phyloP scores from a whole-genome alignment of 805 yeast species.

The Candida nonsorbophila region DNA sequence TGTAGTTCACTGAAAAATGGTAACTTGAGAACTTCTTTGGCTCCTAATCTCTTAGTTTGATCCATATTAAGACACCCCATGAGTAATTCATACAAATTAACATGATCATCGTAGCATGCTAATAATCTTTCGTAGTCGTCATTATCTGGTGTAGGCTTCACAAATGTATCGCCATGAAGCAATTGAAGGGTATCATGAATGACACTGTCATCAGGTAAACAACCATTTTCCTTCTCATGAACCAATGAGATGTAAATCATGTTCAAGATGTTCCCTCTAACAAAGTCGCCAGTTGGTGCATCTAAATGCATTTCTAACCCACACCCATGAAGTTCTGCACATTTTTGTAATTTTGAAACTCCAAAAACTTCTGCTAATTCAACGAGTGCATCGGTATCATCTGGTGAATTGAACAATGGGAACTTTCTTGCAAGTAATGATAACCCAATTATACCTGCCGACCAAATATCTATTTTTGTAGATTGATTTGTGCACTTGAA shows the following conservation, averaged over 20 bases:
- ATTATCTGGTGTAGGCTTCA: constrained; percentile 13
- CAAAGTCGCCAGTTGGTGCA: constrained; percentile 9
- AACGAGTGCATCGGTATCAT: constrained; percentile 85
- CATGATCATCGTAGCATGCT: constrained; percentile 33
- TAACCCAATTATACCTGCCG: constrained; percentile 83
- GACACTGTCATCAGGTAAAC: constrained; percentile 69
- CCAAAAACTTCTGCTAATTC: constrained; percentile 86
- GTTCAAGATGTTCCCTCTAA: constrained; percentile 28
- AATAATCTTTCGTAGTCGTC: constrained; percentile 10
- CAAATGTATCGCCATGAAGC: constrained; percentile 35
- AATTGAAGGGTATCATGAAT: constrained; percentile 57
- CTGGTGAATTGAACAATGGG: constrained; percentile 91
- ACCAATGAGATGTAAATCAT: constrained; percentile 21
- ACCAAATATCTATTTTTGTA: constrained; percentile 83
- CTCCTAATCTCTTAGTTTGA: constrained; percentile 51
- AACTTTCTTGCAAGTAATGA: constrained; percentile 75
- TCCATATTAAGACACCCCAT: constrained; percentile 55
- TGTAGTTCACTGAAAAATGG: constrained; percentile 54
- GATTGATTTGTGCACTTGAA: constrained; percentile 82
- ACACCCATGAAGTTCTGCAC: constrained; percentile 84
- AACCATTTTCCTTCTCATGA: constrained; percentile 48
- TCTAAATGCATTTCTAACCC: constrained; percentile 57
- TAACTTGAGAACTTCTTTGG: constrained; percentile 50
- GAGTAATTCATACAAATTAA: constrained; percentile 50
- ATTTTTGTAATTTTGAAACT: constrained; percentile 57